Evolutionary conservation across 208 protist species (phyloP).

Genomic region (Naegleria fowleri): DNA sequence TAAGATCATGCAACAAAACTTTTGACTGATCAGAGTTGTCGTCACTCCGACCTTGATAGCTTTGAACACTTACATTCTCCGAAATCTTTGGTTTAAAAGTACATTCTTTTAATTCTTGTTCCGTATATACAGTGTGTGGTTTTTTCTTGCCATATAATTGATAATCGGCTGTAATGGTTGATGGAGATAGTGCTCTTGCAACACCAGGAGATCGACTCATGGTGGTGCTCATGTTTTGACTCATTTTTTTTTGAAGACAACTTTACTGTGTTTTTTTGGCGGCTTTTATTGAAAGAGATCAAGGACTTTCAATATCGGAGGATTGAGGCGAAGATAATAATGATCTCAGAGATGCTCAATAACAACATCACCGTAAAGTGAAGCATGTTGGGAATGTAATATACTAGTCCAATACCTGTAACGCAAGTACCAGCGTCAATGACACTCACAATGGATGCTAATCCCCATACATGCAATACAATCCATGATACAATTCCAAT

Average conservation of each 20-base stretch:
- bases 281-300: too few species aligned
- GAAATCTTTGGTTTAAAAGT: conserved; percentile 3
- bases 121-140: too few species aligned
- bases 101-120: not conserved
- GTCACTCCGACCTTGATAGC: not conserved
- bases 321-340: not conserved
- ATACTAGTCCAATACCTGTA: not conserved
- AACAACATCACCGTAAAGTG: not conserved
- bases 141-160: too few species aligned
- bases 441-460: not conserved
- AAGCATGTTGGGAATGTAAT: not conserved
- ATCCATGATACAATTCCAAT: not conserved
- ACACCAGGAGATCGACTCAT: too few species aligned
- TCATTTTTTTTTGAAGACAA: too few species aligned
- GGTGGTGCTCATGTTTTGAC: too few species aligned
- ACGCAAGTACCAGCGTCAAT: not conserved
- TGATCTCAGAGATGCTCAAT: not conserved
- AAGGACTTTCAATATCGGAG: too few species aligned
- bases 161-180: too few species aligned
- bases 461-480: not conserved
- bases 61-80: not conserved
- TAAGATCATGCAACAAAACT: too few species aligned
- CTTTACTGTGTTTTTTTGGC: too few species aligned
- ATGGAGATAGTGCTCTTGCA: too few species aligned
- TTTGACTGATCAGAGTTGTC: too few species aligned